Percentiles rank a stretch among this genome's conserved stretches.
Evolutionary conservation across 225 moss, liverwort and hornwort genomes (phyloP).

Genomic region (Antitrichia curtipendula): DNA sequence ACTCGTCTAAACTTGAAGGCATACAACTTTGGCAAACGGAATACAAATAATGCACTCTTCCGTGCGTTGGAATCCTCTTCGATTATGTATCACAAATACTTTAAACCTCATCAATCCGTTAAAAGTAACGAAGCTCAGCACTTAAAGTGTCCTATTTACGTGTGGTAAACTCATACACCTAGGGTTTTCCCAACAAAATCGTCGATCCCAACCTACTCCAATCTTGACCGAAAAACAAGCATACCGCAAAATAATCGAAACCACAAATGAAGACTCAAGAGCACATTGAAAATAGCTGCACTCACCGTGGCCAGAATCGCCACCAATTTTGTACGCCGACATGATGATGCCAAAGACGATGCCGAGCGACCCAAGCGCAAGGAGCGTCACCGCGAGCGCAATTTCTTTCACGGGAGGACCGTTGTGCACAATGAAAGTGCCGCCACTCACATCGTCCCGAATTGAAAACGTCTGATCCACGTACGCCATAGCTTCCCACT

Average conservation of each 20-base stretch:
- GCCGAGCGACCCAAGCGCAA: conserved; percentile 62
- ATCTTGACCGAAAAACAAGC: neutral
- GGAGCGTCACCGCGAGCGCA: conserved; percentile 66
- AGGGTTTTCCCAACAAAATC: neutral
- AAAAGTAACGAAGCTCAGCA: neutral
- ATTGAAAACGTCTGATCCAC: conserved; percentile 91
- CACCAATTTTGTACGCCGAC: conserved; percentile 65
- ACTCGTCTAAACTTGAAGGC: neutral
- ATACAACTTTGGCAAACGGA: neutral
- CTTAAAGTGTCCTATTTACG: neutral
- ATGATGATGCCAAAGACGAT: conserved; percentile 63
- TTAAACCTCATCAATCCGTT: neutral
- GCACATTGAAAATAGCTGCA: neutral
- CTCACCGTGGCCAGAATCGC: conserved; percentile 80
- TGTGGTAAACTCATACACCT: neutral
- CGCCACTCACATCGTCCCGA: conserved; percentile 75
- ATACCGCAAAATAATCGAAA: neutral
- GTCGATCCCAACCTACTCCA: neutral
- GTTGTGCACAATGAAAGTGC: conserved; percentile 89
- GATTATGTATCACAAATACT: neutral
- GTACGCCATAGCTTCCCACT: conserved; percentile 51
- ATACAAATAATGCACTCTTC: neutral
- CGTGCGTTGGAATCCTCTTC: neutral
- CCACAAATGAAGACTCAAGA: neutral
- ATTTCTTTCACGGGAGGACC: conserved; percentile 92